Conservation (phyloP, 2,329 filamentous ascomycete species). For the Ceratocystis destructans region DNA sequence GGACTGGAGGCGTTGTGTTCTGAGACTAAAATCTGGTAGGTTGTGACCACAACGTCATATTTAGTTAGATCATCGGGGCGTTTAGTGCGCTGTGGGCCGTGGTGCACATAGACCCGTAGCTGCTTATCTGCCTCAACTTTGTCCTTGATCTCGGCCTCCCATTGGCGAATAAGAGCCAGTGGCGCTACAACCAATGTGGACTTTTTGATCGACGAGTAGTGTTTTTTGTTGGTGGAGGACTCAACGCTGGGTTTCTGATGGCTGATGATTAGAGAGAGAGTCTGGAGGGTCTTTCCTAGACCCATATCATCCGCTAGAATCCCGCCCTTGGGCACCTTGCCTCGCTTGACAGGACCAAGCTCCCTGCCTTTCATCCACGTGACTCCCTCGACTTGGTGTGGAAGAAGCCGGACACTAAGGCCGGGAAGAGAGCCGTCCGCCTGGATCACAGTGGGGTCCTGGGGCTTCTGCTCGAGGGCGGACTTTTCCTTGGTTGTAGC, state of each 20-base stretch:
- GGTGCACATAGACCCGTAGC: conserved; percentile 76
- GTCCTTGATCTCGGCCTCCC: conserved; percentile 83
- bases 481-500: not conserved
- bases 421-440: conserved; percentile 48
- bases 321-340: conserved; percentile 72
- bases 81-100: conserved; percentile 76
- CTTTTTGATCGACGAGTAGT: conserved; percentile 56
- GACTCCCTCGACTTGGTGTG: conserved; percentile 87
- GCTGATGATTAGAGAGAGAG: conserved; percentile 72
- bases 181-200: conserved; percentile 86
- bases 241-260: conserved; percentile 51
- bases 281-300: conserved; percentile 89
- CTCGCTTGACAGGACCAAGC: conserved; percentile 69
- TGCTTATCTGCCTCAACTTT: conserved; percentile 58
- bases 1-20: conserved; percentile 59
- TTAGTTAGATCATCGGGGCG: conserved; percentile 58
- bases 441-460: conserved; percentile 11
- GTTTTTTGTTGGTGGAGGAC: conserved; percentile 44
- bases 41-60: conserved; percentile 94
- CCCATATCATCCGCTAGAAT: conserved; percentile 98
- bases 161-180: conserved; percentile 87
- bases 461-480: not conserved
- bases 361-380: conserved; percentile 93
- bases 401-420: conserved; percentile 73
- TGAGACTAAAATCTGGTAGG: conserved; percentile 87